Evolutionary conservation across 352 stramenopile species (phyloP).

Genomic region (Globisporangium viniferum): DNA sequence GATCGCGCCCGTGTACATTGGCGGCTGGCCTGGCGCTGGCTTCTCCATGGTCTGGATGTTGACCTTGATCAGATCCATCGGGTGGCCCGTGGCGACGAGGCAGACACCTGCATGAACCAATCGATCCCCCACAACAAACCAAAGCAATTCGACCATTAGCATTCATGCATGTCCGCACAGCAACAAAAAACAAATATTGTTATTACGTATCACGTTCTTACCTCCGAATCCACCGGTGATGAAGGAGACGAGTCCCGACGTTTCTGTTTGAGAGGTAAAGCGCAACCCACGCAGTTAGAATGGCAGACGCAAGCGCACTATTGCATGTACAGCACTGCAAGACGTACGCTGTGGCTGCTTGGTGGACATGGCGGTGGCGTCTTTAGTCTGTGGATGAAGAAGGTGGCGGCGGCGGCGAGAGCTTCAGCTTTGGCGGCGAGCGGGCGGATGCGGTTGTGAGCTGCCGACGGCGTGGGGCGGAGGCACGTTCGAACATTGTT

Average conservation of each 20-base stretch:
- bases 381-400: conserved; percentile 6
- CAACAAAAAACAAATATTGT: not conserved
- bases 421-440: conserved; percentile 16
- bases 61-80: conserved; percentile 96
- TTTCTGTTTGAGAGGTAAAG: conserved; percentile 31
- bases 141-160: not conserved
- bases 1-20: conserved; percentile 80
- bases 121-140: not conserved
- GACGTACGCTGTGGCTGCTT: conserved; percentile 23
- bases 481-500: conserved; percentile 29
- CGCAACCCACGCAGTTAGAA: conserved; percentile 3
- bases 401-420: conserved; percentile 1
- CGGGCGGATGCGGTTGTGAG: conserved; percentile 11
- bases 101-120: conserved; percentile 65
- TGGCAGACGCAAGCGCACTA: not conserved
- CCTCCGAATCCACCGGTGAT: conserved; percentile 92
- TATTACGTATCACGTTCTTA: conserved; percentile 20
- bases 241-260: conserved; percentile 91
- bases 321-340: not conserved
- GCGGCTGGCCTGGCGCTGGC: conserved; percentile 54
- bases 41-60: conserved; percentile 90
- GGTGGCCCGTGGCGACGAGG: conserved; percentile 91
- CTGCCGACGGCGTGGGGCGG: not conserved
- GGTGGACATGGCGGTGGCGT: conserved; percentile 31
- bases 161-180: not conserved